Percentiles rank a stretch among this genome's conserved stretches.
Conservation (phyloP, 1,284 basidiomycete species). For the Calocybe gambosa region DNA sequence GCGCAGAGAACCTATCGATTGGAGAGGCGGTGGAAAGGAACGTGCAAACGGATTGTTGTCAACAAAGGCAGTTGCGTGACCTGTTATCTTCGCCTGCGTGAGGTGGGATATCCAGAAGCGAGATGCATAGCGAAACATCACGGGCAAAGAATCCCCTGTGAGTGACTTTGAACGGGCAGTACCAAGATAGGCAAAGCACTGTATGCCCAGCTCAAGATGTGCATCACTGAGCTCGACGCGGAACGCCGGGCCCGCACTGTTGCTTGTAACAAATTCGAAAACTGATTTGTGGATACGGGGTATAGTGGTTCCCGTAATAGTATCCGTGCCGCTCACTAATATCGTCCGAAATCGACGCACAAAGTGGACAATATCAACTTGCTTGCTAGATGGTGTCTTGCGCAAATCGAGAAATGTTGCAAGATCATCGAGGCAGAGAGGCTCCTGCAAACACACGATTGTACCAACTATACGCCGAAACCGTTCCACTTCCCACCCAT, state of each 20-base stretch:
- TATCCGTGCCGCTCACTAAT: constrained; percentile 5
- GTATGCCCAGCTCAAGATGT: constrained; percentile 7
- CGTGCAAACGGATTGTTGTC: not conserved
- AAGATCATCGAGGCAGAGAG: constrained; percentile 6
- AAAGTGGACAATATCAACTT: constrained; percentile 9
- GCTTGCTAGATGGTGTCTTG: constrained; percentile 1
- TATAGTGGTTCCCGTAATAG: constrained; percentile 3
- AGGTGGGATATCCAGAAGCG: not conserved
- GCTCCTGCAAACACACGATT: constrained; percentile 8
- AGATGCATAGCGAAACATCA: not conserved
- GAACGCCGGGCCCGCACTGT: constrained; percentile 2
- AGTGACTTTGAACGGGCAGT: not conserved
- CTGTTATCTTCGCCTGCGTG: not conserved
- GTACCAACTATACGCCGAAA: constrained; percentile 10
- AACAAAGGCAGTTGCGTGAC: not conserved
- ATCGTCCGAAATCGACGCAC: constrained; percentile 10
- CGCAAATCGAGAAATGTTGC: constrained; percentile 5
- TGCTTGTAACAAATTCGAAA: constrained; percentile 10
- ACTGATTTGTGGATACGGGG: constrained; percentile 14
- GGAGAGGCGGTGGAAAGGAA: not conserved
- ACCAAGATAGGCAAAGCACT: constrained; percentile 4
- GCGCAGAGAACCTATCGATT: not conserved
- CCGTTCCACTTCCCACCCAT: constrained; percentile 8
- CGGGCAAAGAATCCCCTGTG: not conserved
- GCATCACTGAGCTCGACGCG: constrained; percentile 2